Conservation (phyloP, 1,284 basidiomycete genomes). For the Gyrodon tennesseensis region DNA sequence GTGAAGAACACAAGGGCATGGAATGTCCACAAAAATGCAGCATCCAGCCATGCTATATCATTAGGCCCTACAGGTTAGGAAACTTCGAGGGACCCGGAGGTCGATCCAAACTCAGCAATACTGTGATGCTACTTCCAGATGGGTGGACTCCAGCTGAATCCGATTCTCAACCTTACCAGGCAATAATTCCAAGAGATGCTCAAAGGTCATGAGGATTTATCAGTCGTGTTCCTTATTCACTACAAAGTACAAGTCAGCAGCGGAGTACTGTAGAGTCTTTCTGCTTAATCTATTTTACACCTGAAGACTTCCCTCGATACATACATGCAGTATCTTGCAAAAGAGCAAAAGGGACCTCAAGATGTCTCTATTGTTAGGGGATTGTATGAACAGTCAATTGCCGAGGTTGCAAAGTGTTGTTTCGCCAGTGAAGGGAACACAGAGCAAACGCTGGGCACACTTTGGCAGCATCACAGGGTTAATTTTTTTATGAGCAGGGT, state of each 20-base stretch:
- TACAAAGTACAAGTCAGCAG: conserved; percentile 68
- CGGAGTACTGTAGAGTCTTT: conserved; percentile 71
- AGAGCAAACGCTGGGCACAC: conserved; percentile 58
- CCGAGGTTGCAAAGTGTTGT: conserved; percentile 62
- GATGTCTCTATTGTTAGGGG: conserved; percentile 61
- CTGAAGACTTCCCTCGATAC: conserved; percentile 55
- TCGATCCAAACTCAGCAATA: neutral
- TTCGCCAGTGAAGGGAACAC: conserved; percentile 55
- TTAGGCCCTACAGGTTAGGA: neutral
- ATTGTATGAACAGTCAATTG: conserved; percentile 77
- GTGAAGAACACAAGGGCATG: neutral
- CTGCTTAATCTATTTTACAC: conserved; percentile 4
- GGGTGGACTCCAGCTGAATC: neutral
- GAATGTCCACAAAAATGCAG: neutral
- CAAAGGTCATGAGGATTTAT: conserved; percentile 66
- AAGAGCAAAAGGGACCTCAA: conserved; percentile 63
- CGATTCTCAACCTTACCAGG: neutral
- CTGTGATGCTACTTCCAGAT: neutral
- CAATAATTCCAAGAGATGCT: neutral
- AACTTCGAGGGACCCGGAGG: neutral
- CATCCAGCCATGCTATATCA: neutral
- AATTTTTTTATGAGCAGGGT: too few relatives aligned
- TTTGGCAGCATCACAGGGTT: too few relatives aligned
- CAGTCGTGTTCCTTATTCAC: conserved; percentile 86
- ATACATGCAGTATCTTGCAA: conserved; percentile 63